phyloP scores from a whole-genome alignment of 306 rosid species.

The Urtica urens region DNA sequence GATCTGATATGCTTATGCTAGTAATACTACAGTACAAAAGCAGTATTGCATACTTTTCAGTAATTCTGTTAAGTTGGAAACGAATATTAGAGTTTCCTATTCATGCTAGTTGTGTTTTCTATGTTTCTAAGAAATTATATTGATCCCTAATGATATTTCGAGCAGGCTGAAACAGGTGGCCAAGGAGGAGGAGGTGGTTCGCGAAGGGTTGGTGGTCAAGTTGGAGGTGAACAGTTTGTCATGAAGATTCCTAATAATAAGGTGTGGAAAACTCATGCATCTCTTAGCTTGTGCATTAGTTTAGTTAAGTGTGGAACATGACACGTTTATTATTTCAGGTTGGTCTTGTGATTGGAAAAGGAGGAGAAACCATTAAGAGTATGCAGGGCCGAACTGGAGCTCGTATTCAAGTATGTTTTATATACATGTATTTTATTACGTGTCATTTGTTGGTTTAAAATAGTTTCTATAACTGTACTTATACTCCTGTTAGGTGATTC shows the following conservation, averaged over 20 bases:
- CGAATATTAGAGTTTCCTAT: too few relatives aligned
- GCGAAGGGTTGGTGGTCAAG: conserved; percentile 52
- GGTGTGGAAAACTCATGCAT: conserved; percentile 26
- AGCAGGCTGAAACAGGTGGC: conserved; percentile 92
- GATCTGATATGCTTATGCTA: too few relatives aligned
- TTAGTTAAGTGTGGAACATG: conserved; percentile 4
- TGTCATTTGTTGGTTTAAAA: background rate
- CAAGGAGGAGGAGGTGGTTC: conserved; percentile 54
- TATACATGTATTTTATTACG: background rate
- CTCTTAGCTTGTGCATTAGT: background rate
- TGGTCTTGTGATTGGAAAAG: conserved; percentile 93
- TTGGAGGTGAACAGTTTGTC: conserved; percentile 73
- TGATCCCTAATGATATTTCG: too few relatives aligned
- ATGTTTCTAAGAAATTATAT: too few relatives aligned
- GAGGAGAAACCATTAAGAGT: conserved; percentile 87
- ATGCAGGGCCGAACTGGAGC: conserved; percentile 92
- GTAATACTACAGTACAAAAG: too few relatives aligned
- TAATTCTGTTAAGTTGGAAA: too few relatives aligned
- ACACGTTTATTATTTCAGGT: conserved; percentile 34
- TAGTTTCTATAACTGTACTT: background rate
- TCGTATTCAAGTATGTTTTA: conserved; percentile 64
- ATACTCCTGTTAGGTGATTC: conserved; percentile 58
- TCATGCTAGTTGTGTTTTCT: too few relatives aligned
- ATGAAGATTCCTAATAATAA: conserved; percentile 81
- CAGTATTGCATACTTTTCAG: too few relatives aligned